Base-by-base conservation (phyloP, 2,329 filamentous ascomycete genomes). In the Xylaria sp. region DNA sequence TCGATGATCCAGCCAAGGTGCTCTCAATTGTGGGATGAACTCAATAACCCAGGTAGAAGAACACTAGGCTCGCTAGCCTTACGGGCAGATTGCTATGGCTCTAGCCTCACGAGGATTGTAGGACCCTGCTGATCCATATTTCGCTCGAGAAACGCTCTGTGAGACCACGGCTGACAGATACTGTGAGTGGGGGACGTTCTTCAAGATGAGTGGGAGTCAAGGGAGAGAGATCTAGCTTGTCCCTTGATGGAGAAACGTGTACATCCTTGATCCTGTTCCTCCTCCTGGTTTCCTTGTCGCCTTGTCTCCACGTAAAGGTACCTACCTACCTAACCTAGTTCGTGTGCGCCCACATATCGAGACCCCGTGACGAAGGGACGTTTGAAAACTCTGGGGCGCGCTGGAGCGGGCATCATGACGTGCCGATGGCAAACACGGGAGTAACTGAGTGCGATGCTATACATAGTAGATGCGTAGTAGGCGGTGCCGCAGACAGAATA, bases 171-270 rank as follows among this genome's bases (percentile, higher is more conserved):
- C 45, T 27, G 32, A 27, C 36, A 32, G 19, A 55, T 4, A 56
- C 12, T 17, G 14, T 57, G 32, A 21, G 30, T 45, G 53, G 58
- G 45, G 47, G 45, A 12, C 12, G 14, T 8, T 42, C 9, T 19
- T 32, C 19, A 32, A 59, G 50, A 57, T 24, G 51, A 34, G 27
- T 12, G 32, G 47, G 58, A 42, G 36, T 17, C 21, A 21, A 42
- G 42, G 57, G 9, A 42, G 45, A 42, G 45, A 50, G 8, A 54
- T 50, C 51, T 17, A 36, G 47, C 34, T 12, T n/a, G 53, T 47
- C 53, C 27, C 36, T 62, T 17, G 47, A 54, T 61, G 27, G 27
- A 55, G 39, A 50, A 50, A 42, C 50, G 32, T 5, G 32, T 11
- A 57, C 11, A 27, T 42, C 19, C 55, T 30, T 39, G 4, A 14